Conservation (phyloP, 805 yeast genomes). For the Kuraishia piskuri region DNA sequence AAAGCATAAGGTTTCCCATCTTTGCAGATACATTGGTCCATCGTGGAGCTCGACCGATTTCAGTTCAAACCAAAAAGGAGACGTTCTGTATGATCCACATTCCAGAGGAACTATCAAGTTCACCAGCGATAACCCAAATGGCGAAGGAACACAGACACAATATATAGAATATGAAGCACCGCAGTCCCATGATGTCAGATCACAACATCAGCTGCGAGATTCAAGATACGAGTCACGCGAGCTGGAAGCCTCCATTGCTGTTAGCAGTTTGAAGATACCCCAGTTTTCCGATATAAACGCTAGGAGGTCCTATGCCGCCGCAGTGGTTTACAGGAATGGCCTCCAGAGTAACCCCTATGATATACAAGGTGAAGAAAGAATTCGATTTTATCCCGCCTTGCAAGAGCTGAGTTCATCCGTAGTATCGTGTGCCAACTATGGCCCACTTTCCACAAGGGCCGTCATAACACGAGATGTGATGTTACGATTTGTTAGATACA, state of each 20-base stretch:
- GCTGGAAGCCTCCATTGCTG: constrained; percentile 1
- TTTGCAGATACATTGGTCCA: neutral
- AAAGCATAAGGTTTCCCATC: neutral
- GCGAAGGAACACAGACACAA: neutral
- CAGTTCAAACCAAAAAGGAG: neutral
- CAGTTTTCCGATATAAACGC: neutral
- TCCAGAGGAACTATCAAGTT: neutral
- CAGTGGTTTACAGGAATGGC: neutral
- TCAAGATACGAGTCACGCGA: neutral
- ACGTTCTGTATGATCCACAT: neutral
- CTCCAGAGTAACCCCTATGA: neutral
- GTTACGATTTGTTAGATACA: neutral
- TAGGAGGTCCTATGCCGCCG: neutral
- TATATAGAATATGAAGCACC: neutral
- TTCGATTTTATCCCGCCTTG: neutral
- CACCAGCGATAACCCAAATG: neutral
- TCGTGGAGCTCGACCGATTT: neutral
- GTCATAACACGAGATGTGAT: neutral
- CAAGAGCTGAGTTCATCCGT: neutral
- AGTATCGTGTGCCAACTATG: neutral
- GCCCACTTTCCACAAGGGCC: neutral
- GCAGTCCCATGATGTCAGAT: too few relatives aligned
- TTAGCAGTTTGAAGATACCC: neutral
- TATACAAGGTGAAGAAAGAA: neutral
- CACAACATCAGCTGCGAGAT: neutral